Evolutionary conservation across 2,329 filamentous ascomycete species (phyloP).

Genomic region (Harringtonia aguacate): DNA sequence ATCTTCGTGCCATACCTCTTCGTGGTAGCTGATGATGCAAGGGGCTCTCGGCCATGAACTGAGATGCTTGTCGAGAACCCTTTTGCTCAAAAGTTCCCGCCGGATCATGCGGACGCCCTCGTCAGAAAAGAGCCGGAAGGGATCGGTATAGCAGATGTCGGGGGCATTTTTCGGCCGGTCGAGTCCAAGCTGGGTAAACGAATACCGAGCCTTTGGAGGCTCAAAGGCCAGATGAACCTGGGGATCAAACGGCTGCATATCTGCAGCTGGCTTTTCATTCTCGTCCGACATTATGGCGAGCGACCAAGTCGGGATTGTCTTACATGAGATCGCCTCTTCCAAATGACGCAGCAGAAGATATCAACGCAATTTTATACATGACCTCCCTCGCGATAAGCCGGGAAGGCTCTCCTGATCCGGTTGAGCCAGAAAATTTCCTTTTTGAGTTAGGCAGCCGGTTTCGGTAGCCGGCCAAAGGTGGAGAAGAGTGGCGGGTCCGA

Average conservation of each 20-base stretch:
- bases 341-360: not conserved
- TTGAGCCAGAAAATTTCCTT: not conserved
- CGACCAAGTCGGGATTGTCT: too few relatives aligned
- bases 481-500: too few relatives aligned
- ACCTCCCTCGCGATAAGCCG: not conserved
- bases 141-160: conserved; percentile 1
- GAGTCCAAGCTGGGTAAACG: conserved; percentile 1
- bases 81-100: not conserved
- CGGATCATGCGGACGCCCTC: conserved; percentile 2
- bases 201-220: not conserved
- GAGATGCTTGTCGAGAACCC: conserved; percentile 1
- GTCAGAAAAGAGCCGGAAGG: not conserved
- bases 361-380: not conserved
- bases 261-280: too few relatives aligned
- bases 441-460: not conserved
- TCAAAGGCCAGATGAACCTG: not conserved
- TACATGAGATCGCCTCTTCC: not conserved
- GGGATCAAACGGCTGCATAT: not conserved
- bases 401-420: too few relatives aligned
- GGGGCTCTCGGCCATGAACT: conserved; percentile 1
- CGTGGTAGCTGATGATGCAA: conserved; percentile 1
- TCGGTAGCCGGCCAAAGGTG: too few relatives aligned
- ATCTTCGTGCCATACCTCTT: not conserved
- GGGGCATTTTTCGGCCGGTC: not conserved
- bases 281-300: too few relatives aligned